Evolutionary conservation across 2,329 filamentous ascomycete genomes (phyloP).

Genomic region (Erysiphe pulchra): DNA sequence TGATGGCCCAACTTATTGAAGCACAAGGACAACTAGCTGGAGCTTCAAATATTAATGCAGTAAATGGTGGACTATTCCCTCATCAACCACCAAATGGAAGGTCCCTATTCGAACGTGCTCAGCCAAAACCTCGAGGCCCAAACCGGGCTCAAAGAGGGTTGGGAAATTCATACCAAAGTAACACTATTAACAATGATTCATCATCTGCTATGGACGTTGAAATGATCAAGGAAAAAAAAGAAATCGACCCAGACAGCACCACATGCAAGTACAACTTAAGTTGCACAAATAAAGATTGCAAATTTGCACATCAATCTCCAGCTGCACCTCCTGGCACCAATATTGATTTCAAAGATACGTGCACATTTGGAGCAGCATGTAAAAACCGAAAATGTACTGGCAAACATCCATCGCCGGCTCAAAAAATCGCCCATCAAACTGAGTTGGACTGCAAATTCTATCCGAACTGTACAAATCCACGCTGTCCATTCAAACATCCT

Average conservation of each 20-base stretch:
- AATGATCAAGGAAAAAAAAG: slow-evolving; percentile 26
- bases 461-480: slow-evolving; percentile 69
- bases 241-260: slow-evolving; percentile 29
- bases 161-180: slow-evolving; percentile 4
- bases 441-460: slow-evolving; percentile 79
- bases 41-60: slow-evolving; percentile 21
- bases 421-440: slow-evolving; percentile 50
- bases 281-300: slow-evolving; percentile 75
- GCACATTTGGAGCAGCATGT: slow-evolving; percentile 71
- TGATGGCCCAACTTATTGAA: slow-evolving; percentile 46
- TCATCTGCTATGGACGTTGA: slow-evolving; percentile 31
- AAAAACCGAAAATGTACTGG: slow-evolving; percentile 87
- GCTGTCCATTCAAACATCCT: slow-evolving; percentile 76
- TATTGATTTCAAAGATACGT: slow-evolving; percentile 58
- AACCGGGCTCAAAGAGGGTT: slow-evolving; percentile 6
- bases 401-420: slow-evolving; percentile 75
- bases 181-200: slow-evolving; percentile 3
- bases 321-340: slow-evolving; percentile 54
- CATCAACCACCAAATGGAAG: slow-evolving; percentile 21
- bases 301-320: slow-evolving; percentile 83
- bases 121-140: slow-evolving; percentile 14
- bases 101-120: slow-evolving; percentile 53
- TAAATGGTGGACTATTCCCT: slow-evolving; percentile 19
- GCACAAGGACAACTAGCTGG: slow-evolving; percentile 22
- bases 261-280: slow-evolving; percentile 75